Percentiles rank a stretch among this genome's conserved stretches.
Evolutionary conservation across 1,139 yeast species (phyloP).

Genomic region (Lodderomyces beijingensis): DNA sequence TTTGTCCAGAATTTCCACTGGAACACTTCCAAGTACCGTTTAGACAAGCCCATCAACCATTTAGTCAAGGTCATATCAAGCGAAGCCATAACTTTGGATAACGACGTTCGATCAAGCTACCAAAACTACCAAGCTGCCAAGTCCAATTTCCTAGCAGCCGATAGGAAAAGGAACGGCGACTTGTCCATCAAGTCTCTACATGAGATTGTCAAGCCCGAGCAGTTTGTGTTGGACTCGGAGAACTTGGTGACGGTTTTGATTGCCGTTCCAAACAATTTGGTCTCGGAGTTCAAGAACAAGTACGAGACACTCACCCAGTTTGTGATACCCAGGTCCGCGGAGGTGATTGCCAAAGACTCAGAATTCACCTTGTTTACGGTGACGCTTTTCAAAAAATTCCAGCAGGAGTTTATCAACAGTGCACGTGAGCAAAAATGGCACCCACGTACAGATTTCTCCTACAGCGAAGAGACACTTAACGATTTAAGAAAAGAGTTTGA

Average conservation of each 20-base stretch:
- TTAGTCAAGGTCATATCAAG: slow-evolving; percentile 64
- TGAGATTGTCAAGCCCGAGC: slow-evolving; percentile 78
- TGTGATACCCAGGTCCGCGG: slow-evolving; percentile 91
- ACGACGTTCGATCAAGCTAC: slow-evolving; percentile 70
- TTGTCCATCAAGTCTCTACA: slow-evolving; percentile 86
- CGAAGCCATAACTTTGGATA: slow-evolving; percentile 79
- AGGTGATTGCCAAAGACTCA: slow-evolving; percentile 60
- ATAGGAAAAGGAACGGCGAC: slow-evolving; percentile 91
- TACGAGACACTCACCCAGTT: slow-evolving; percentile 78
- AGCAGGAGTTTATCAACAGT: slow-evolving; percentile 61
- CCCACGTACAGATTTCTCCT: slow-evolving; percentile 83
- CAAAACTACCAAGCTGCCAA: slow-evolving; percentile 76
- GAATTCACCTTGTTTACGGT: slow-evolving; percentile 75
- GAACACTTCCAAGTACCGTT: slow-evolving; percentile 82
- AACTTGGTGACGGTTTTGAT: slow-evolving; percentile 77
- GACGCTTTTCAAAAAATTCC: slow-evolving; percentile 79
- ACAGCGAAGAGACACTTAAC: slow-evolving; percentile 73
- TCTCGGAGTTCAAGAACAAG: slow-evolving; percentile 54
- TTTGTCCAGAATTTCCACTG: slow-evolving; percentile 76
- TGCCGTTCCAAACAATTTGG: slow-evolving; percentile 74
- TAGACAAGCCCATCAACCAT: slow-evolving; percentile 78
- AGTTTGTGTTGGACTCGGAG: slow-evolving; percentile 82
- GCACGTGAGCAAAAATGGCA: slow-evolving; percentile 86
- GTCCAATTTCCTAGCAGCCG: slow-evolving; percentile 80
- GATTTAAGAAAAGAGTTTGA: slow-evolving; percentile 75